These are phyloP conservation scores for Sclerotinia subarctica DNA, from an alignment of 2,329 filamentous ascomycete genomes.

Conservation along the genomic window DNA sequence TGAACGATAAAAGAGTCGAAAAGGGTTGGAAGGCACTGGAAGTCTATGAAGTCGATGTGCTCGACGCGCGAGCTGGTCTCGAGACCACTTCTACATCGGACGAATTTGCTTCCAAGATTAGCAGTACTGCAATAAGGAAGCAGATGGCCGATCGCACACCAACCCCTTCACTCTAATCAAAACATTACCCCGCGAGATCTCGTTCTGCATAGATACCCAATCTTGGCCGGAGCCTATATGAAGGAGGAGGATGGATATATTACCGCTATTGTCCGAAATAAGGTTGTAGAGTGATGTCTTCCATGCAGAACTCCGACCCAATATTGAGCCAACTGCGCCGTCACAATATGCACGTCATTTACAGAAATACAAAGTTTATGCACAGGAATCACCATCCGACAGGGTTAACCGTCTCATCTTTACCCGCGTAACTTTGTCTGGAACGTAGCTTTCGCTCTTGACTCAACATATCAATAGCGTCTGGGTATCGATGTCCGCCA, in stretches of 20 bases:
- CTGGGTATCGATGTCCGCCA: constrained; percentile 13
- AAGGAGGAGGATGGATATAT: constrained; percentile 7
- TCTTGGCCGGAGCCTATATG: background rate
- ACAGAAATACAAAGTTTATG: constrained; percentile 18
- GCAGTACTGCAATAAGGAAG: constrained; percentile 79
- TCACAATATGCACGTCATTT: constrained; percentile 22
- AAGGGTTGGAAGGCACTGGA: constrained; percentile 74
- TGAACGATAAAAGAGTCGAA: constrained; percentile 77
- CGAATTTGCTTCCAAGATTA: constrained; percentile 79
- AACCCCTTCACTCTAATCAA: constrained; percentile 27
- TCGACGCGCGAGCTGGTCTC: constrained; percentile 64
- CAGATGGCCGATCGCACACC: constrained; percentile 39
- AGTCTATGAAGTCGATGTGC: constrained; percentile 84
- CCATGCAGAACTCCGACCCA: background rate
- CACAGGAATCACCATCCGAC: constrained; percentile 12
- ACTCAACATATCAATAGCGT: constrained; percentile 4
- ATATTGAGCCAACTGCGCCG: constrained; percentile 9
- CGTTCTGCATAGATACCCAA: background rate
- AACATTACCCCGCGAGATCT: background rate
- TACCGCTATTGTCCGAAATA: constrained; percentile 6
- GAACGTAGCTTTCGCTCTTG: background rate
- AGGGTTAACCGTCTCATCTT: background rate
- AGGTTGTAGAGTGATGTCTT: constrained; percentile 12
- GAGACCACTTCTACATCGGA: constrained; percentile 46
- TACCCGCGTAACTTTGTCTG: constrained; percentile 5